Conservation (phyloP, 179 eudicot species). For the Patellifolia procumbens region DNA sequence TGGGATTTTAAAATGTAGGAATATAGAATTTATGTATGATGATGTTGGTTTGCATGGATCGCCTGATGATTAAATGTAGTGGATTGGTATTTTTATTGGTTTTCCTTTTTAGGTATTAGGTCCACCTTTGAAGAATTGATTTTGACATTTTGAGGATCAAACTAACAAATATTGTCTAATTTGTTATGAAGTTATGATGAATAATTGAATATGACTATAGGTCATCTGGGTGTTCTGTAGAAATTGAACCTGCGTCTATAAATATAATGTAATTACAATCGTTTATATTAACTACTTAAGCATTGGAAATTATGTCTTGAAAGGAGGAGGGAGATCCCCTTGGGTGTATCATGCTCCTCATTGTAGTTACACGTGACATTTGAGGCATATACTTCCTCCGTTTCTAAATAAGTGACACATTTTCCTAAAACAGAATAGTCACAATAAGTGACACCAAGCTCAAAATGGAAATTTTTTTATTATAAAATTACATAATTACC, state of each 20-base stretch:
- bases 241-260: neutral
- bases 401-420: no score
- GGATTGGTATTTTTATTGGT: neutral
- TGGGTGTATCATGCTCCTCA: no score
- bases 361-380: no score
- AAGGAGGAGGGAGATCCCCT: no score
- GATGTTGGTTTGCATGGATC: slow-evolving; percentile 5
- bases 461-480: no score
- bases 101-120: slow-evolving; percentile 16
- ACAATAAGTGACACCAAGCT: no score
- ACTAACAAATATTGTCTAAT: neutral
- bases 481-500: no score
- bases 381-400: no score
- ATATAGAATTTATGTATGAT: slow-evolving; percentile 3
- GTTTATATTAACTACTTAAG: no score
- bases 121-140: neutral
- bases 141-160: neutral
- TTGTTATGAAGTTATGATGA: slow-evolving; percentile 9
- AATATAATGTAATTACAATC: no score
- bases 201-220: neutral
- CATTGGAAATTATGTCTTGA: no score
- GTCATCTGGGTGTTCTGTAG: neutral
- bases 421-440: no score
- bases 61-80: slow-evolving; percentile 10
- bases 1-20: neutral